Evolutionary conservation across 805 yeast genomes (phyloP).

Genomic region (Yarrowia sp.): DNA sequence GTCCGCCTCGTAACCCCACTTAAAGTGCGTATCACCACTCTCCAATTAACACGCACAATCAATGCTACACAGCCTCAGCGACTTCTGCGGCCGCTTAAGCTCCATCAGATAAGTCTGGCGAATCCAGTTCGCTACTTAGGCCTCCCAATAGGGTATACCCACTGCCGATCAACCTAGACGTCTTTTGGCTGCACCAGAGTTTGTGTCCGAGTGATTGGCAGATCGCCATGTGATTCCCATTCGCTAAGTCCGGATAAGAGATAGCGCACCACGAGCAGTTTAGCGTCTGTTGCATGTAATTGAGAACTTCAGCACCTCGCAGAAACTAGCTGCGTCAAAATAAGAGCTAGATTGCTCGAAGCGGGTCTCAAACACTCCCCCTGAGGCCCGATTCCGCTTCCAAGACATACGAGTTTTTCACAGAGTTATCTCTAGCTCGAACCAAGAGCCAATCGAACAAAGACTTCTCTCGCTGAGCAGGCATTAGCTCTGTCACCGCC

Average conservation of each 20-base stretch:
- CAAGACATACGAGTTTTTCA: background rate
- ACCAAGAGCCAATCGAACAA: background rate
- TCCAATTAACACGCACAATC: no score
- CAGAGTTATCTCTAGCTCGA: background rate
- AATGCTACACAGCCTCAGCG: background rate
- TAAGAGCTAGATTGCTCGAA: no score
- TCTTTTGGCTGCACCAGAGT: background rate
- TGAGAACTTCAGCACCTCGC: no score
- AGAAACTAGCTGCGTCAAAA: no score
- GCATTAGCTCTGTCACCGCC: background rate
- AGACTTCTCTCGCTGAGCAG: no score
- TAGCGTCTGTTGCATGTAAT: no score
- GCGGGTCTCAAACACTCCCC: no score
- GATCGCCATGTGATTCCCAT: background rate
- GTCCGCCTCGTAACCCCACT: no score
- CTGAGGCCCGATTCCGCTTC: no score
- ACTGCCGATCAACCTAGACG: background rate
- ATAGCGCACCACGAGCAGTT: no score
- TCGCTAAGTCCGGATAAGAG: constrained; percentile 7
- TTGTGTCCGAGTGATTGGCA: background rate
- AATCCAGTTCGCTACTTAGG: no score
- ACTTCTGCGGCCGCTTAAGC: background rate
- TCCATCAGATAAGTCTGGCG: background rate
- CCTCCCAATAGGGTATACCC: background rate
- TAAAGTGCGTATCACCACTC: no score